phyloP scores from a whole-genome alignment of 139 green algal species.

The Eudorina sp. region DNA sequence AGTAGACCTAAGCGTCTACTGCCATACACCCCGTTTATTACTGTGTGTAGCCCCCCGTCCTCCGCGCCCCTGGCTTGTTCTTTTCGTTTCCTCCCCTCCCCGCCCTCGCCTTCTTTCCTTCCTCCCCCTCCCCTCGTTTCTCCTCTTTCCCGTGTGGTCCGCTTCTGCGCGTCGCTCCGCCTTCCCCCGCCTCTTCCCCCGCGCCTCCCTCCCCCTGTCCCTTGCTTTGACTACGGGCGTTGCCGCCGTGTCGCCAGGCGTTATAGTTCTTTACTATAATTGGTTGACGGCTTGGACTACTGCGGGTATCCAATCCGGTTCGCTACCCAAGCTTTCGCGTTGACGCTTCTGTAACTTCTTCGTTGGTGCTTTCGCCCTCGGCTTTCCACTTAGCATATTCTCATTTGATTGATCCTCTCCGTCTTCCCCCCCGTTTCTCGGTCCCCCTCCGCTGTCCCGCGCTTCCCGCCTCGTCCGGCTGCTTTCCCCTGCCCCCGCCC shows the following conservation, averaged over 20 bases:
- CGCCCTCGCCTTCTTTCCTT: background rate
- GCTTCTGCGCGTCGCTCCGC: background rate
- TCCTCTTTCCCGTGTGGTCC: background rate
- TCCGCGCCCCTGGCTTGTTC: background rate
- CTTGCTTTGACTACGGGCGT: background rate
- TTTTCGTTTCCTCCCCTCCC: background rate
- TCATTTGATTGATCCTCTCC: slow-evolving; percentile 30
- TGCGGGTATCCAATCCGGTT: slow-evolving; percentile 16
- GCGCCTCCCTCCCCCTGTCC: background rate
- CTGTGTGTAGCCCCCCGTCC: background rate
- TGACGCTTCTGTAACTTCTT: background rate
- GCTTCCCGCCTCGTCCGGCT: slow-evolving; percentile 3
- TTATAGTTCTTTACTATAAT: background rate
- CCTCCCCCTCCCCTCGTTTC: background rate
- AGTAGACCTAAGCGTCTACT: background rate
- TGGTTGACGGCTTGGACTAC: slow-evolving; percentile 4
- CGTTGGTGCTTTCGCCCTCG: slow-evolving; percentile 16
- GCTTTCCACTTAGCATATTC: slow-evolving; percentile 13
- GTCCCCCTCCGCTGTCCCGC: slow-evolving; percentile 18
- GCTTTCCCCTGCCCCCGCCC: slow-evolving; percentile 15
- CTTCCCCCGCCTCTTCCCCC: background rate
- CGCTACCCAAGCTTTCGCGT: slow-evolving; percentile 8
- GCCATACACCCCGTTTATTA: background rate
- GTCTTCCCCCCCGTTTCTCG: slow-evolving; percentile 11
- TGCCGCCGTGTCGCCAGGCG: background rate